Evolutionary conservation across 2,329 filamentous ascomycete genomes (phyloP).

Genomic region (Fusarium agapanthi): DNA sequence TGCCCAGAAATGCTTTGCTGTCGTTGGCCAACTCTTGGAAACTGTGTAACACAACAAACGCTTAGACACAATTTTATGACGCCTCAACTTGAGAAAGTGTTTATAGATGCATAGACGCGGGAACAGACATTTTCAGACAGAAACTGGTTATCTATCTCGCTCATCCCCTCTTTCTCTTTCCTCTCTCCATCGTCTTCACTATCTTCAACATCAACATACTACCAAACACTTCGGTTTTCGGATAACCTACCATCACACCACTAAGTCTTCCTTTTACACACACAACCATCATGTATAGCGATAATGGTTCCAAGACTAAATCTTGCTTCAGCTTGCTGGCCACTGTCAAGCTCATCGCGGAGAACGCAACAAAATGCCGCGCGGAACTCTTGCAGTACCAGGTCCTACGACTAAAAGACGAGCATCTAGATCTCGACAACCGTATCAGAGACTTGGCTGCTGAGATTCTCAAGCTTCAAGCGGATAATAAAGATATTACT

Average conservation of each 20-base stretch:
- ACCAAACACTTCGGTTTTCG: background rate
- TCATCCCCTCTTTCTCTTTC: too few species aligned
- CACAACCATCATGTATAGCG: background rate
- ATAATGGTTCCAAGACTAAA: background rate
- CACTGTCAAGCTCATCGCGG: background rate
- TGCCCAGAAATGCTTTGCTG: background rate
- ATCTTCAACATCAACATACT: background rate
- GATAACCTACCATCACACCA: accelerated
- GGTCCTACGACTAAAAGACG: background rate
- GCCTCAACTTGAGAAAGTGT: background rate
- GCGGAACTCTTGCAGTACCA: background rate
- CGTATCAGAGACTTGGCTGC: background rate
- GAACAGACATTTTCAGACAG: background rate
- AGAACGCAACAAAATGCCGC: background rate
- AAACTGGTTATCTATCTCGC: background rate
- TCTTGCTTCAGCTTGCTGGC: background rate
- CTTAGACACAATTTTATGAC: background rate
- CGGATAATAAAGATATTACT: background rate
- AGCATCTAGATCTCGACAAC: background rate
- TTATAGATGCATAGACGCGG: background rate
- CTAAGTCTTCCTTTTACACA: background rate
- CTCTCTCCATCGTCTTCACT: background rate
- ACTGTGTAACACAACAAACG: background rate
- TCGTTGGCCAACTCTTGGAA: background rate
- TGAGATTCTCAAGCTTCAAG: background rate